Conservation (phyloP, 352 stramenopile species). For the Thalassiosira hispida region DNA sequence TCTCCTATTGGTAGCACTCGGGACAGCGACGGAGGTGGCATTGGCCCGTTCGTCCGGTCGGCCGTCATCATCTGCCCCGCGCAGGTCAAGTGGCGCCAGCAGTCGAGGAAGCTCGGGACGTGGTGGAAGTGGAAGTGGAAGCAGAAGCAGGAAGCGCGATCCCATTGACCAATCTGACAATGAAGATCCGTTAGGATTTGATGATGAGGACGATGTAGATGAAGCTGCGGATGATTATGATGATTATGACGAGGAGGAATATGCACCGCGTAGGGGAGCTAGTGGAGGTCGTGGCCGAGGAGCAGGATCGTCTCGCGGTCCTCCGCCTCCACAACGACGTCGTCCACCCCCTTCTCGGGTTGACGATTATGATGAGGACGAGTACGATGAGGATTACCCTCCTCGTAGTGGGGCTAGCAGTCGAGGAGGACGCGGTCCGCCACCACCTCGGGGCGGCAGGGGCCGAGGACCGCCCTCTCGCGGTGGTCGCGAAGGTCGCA, state of each 20-base stretch:
- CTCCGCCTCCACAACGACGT: background rate
- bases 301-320: slow-evolving; percentile 13
- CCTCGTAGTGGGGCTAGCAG: slow-evolving; percentile 3
- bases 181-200: slow-evolving; percentile 17
- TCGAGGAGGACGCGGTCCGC: background rate
- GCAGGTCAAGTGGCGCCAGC: slow-evolving; percentile 5
- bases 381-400: background rate
- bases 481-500: slow-evolving; percentile 16
- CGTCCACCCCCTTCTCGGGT: slow-evolving; percentile 6
- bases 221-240: slow-evolving; percentile 36
- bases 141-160: slow-evolving; percentile 9
- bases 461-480: background rate
- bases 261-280: background rate
- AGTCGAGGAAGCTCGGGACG: background rate
- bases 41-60: slow-evolving; percentile 44
- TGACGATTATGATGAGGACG: slow-evolving; percentile 15
- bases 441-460: slow-evolving; percentile 1
- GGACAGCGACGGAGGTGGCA: slow-evolving; percentile 24
- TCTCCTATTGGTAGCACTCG: slow-evolving; percentile 26
- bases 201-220: slow-evolving; percentile 24
- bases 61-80: slow-evolving; percentile 18
- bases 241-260: slow-evolving; percentile 38
- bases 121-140: slow-evolving; percentile 1
- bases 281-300: slow-evolving; percentile 8
- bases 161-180: slow-evolving; percentile 7